Evolutionary conservation across 2,329 filamentous ascomycete genomes (phyloP), one percentile per base, ranked within the genome.

Genomic region (Aspergillus sp.): DNA sequence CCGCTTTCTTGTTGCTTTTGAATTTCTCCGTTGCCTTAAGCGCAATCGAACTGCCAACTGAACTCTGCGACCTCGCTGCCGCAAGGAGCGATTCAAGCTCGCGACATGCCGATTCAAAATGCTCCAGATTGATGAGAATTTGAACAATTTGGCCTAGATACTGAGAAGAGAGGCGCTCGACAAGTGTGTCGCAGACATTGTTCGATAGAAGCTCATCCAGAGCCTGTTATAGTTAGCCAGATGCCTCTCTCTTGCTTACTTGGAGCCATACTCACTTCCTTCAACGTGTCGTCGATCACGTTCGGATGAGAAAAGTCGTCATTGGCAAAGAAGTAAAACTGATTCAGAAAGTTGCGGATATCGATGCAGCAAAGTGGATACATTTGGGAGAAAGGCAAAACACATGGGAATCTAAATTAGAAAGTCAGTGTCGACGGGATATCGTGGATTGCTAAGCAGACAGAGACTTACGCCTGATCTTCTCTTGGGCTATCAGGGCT

Each of bases 351-450:
- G 66, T 96, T 96, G 36, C 91, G 82, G 58, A 98, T 96, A 61
- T 97, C 89, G 63, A 97, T 97, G 72, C 93, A 98, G 69, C 93
- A 96, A 30, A 97, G 77, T 1, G 93, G 91, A 63, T 98, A 98
- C 93, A 98, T 98, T 59, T 97, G 90, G 8, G 90, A 96, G 66
- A 98, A 98, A 0, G 93, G 94, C 1, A 98, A 74, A n/a, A 96
- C 88, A 57, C 86, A 94, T 4, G 93, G 94, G 64, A 95, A 95
- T 8, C 86, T 90, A 52, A 19, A 19, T 19, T 19, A 32, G 30
- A 32, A 5, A 32, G 30, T 32, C 8, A 32, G 30, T 6, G 30
- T 9, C 5, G 5, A 35, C 36, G 41, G 7, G 32, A 41, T 8
- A 43, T 30, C 8, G 7, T 30, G n/a, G 33, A 39, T 9, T n/a